Conservation (phyloP, 495 filamentous ascomycete species). For the Aspergillus mulundensis region DNA sequence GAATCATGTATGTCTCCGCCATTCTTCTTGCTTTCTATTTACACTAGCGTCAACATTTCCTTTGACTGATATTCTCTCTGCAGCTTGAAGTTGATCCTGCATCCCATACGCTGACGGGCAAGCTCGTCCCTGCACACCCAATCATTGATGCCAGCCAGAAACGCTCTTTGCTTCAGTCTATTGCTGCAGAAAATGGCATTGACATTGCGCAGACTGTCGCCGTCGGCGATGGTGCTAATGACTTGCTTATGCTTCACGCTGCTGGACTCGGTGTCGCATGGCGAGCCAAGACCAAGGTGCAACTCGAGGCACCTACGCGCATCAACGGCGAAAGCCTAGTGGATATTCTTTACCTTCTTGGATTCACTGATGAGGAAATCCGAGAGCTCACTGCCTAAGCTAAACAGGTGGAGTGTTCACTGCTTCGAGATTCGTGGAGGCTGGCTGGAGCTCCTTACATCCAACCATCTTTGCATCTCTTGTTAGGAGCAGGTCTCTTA, state of each 20-base stretch:
- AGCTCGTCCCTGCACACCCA: constrained; percentile 59
- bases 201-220: constrained; percentile 72
- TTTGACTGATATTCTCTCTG: not conserved
- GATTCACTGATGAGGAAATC: constrained; percentile 65
- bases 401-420: constrained; percentile 11
- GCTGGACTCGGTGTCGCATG: constrained; percentile 90
- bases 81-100: constrained; percentile 64
- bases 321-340: constrained; percentile 75
- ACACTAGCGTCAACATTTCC: not conserved
- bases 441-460: not conserved
- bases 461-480: not conserved
- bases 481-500: not conserved
- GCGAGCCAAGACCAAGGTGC: constrained; percentile 89
- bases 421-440: not conserved
- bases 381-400: constrained; percentile 37
- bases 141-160: constrained; percentile 86
- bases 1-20: constrained; percentile 57
- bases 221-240: constrained; percentile 93
- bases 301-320: constrained; percentile 75
- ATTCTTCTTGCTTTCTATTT: not conserved
- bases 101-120: constrained; percentile 70
- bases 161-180: constrained; percentile 65
- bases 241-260: constrained; percentile 83
- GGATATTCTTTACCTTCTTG: constrained; percentile 82
- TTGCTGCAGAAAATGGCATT: constrained; percentile 70